phyloP scores from a whole-genome alignment of 768 basidiomycete genomes.

The Serendipita sp. region DNA sequence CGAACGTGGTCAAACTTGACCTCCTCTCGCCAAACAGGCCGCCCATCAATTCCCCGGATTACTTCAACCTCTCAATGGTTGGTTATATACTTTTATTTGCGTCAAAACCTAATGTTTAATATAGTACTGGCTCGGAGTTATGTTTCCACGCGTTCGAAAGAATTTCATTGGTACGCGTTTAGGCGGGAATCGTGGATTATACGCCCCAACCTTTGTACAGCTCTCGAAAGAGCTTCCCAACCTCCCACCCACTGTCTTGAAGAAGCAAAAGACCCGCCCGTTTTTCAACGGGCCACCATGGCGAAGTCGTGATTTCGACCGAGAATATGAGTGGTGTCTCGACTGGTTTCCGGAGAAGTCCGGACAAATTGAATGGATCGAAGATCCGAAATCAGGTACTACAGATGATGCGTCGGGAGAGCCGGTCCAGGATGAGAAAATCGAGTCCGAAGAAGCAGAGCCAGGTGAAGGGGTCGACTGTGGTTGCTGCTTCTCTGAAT shows the following conservation, averaged over 20 bases:
- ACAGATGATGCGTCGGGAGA: conserved; percentile 17
- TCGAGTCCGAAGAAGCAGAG: conserved; percentile 25
- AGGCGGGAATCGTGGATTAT: not conserved
- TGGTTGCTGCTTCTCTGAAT: conserved; percentile 68
- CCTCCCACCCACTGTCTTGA: not conserved
- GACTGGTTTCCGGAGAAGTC: conserved; percentile 30
- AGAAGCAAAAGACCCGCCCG: not conserved
- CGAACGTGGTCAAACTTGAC: conserved; percentile 28
- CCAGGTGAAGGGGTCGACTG: conserved; percentile 56
- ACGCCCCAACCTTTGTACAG: not conserved
- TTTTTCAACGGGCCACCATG: not conserved
- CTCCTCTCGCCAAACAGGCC: conserved; percentile 34
- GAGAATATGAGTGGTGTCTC: conserved; percentile 29
- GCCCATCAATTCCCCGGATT: conserved; percentile 28
- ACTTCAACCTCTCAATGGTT: conserved; percentile 39
- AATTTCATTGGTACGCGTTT: not conserved
- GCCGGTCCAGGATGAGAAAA: conserved; percentile 26
- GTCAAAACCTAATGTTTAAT: not conserved
- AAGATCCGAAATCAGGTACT: conserved; percentile 7
- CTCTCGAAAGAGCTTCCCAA: not conserved
- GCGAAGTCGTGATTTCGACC: conserved; percentile 19
- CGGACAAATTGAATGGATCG: conserved; percentile 9
- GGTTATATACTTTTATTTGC: conserved; percentile 14
- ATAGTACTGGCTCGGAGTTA: not conserved
- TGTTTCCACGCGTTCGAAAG: not conserved